Evolutionary conservation across 805 yeast species (phyloP).

Genomic region (Monosporozyma solicola): DNA sequence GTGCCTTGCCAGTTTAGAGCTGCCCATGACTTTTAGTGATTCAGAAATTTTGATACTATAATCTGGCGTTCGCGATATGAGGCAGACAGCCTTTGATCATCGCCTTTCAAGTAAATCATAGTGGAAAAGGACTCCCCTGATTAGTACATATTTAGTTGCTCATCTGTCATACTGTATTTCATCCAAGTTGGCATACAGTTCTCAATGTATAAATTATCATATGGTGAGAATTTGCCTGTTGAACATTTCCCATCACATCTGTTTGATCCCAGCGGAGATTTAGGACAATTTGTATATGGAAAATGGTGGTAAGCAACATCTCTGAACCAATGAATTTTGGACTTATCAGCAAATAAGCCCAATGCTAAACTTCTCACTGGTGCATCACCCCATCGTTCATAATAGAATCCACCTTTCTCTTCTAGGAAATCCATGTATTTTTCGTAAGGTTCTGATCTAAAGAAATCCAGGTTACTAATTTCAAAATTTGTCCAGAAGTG

Average conservation of each 20-base stretch:
- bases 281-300: constrained; percentile 73
- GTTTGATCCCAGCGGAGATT: constrained; percentile 31
- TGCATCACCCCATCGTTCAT: constrained; percentile 92
- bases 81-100: neutral
- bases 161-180: constrained; percentile 32
- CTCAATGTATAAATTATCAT: constrained; percentile 47
- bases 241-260: constrained; percentile 41
- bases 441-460: constrained; percentile 56
- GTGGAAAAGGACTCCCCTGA: neutral
- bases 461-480: constrained; percentile 76
- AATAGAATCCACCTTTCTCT: constrained; percentile 68
- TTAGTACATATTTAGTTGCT: constrained; percentile 20
- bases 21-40: no score
- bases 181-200: constrained; percentile 74
- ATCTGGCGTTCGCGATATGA: neutral
- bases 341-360: constrained; percentile 59
- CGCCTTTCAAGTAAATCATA: neutral
- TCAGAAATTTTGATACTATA: no score
- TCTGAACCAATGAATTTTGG: constrained; percentile 74
- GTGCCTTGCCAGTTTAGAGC: no score
- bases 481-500: constrained; percentile 92
- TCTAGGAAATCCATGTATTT: constrained; percentile 59
- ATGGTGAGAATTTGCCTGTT: constrained; percentile 46
- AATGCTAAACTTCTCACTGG: constrained; percentile 79
- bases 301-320: constrained; percentile 71